Evolutionary conservation across 768 basidiomycete species (phyloP), one percentile per base, ranked within the genome.

Genomic region (Lactifluus piperatus): DNA sequence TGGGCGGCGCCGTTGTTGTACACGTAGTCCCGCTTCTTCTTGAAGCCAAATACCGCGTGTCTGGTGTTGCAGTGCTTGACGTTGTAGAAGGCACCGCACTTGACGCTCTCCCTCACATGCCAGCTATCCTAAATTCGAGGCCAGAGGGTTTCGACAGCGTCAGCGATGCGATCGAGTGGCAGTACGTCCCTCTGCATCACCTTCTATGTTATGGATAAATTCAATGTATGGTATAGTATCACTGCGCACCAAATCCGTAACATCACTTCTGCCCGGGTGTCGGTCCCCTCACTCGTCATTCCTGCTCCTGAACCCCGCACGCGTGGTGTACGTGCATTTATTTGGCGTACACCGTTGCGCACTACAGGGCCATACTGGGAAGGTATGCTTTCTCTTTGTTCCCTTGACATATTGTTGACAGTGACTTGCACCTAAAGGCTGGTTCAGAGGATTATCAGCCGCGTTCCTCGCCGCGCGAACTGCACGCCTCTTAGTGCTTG

Each of bases 11-110:
- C 0, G 94, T 97, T 4, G 80, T 91, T 22, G 82, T 88, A 8
- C 81, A 84, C 5, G 79, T 85, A 2, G 84, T 83, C 60, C 82
- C 90, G 1, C 68, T 72, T 18, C 75, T 99, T 2, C 79, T 88
- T 54, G 78, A 82, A 45, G 74, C 73, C 24, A 81, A 83, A 49
- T 95, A 91, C 64, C 78, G 77, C 14, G 75, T 97, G 3, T 78
- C 81, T 2, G 92, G 92, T 5, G 84, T 91, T 9, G 81, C 79
- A 0, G 93, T 94, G 1, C 73, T 94, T 3, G 92, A 94, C 64
- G 90, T 94, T 18, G 92, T 94, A 1, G 92, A 94, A 75, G 91
- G 94, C 13, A 90, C 93, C 26, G 94, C 97, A 0, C 75, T 97
- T 30, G 97, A 97, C 46, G 92, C 94, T 1, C 79, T 99, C 13